Conservation (phyloP, 2,329 filamentous ascomycete species). For the Claviceps spartinae region DNA sequence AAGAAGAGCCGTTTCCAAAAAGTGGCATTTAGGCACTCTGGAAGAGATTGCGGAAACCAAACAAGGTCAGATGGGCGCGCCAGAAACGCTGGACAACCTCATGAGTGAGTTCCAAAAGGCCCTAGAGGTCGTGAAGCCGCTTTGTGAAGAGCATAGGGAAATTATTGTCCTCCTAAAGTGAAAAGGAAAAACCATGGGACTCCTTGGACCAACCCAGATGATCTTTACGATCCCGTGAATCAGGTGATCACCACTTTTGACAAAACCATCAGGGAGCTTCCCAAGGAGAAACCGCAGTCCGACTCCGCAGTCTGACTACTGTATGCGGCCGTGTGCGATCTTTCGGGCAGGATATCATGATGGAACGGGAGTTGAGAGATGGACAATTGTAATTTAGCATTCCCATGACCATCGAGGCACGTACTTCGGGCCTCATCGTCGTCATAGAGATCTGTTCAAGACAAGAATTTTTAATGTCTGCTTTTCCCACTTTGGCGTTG, state of each 20-base stretch:
- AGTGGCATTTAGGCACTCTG: conserved; percentile 7
- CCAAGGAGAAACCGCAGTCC: not conserved
- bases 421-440: too few species aligned
- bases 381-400: too few species aligned
- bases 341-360: too few species aligned
- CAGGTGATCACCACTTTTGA: conserved; percentile 7
- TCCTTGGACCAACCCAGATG: conserved; percentile 5
- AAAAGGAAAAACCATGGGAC: conserved; percentile 5
- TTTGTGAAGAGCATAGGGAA: conserved; percentile 7
- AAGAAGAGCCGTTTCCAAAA: not conserved
- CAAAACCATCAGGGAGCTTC: not conserved
- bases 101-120: conserved; percentile 9
- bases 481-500: too few species aligned
- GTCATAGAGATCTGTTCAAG: too few species aligned
- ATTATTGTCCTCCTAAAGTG: conserved; percentile 4
- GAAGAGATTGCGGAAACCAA: conserved; percentile 4
- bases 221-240: conserved; percentile 8
- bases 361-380: too few species aligned
- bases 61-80: conserved; percentile 4
- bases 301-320: not conserved
- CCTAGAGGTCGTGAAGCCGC: conserved; percentile 9
- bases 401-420: too few species aligned
- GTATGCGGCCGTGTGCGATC: too few species aligned
- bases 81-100: conserved; percentile 1
- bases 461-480: too few species aligned